Evolutionary conservation across 768 basidiomycete genomes (phyloP).

Genomic region (Leucocoprinus leucothites): DNA sequence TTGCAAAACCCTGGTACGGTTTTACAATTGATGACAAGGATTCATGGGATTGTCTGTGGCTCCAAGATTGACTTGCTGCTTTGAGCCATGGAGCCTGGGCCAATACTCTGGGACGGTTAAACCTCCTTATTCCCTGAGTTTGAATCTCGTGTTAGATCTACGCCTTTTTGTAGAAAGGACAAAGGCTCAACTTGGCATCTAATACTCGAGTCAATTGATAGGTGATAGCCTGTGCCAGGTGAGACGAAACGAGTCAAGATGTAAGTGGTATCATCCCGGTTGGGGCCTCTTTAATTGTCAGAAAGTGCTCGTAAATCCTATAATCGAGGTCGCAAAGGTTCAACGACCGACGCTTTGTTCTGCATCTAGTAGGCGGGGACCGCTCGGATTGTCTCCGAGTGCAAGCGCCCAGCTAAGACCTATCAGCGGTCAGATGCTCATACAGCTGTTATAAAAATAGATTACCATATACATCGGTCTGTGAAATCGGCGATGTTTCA

Average conservation of each 20-base stretch:
- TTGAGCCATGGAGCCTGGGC: neutral
- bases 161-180: neutral
- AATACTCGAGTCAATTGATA: neutral
- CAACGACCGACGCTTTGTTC: neutral
- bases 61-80: neutral
- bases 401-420: neutral
- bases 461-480: neutral
- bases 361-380: neutral
- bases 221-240: too few relatives aligned
- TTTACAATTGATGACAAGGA: neutral
- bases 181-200: neutral
- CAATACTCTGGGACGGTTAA: neutral
- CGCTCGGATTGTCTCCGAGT: neutral
- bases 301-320: neutral
- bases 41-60: neutral
- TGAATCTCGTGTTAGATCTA: neutral
- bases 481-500: conserved; percentile 5
- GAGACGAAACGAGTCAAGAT: neutral
- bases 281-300: neutral
- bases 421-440: neutral
- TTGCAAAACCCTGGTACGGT: neutral
- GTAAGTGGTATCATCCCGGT: too few relatives aligned
- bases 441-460: conserved; percentile 3
- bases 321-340: neutral
- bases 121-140: neutral